Conservation (phyloP, 176 grass and related monocot genomes). For the Oryza coarctata region DNA sequence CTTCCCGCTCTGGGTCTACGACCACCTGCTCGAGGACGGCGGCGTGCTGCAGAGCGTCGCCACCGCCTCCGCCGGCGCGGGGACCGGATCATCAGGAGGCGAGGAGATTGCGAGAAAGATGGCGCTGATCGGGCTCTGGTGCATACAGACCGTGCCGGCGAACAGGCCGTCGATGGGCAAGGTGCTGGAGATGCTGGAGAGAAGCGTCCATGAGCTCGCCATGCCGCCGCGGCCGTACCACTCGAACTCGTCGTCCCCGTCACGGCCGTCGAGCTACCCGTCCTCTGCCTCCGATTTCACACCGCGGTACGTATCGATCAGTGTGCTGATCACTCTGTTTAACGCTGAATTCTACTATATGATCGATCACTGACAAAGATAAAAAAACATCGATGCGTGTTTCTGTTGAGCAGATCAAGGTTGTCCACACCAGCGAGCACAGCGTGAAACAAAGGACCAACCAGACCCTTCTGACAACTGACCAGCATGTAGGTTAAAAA, state of each 20-base stretch:
- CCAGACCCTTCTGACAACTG: background rate
- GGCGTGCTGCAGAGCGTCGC: background rate
- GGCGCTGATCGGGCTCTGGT: slow-evolving; percentile 63
- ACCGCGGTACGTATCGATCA: background rate
- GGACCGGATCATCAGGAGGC: background rate
- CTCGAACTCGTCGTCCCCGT: slow-evolving; percentile 30
- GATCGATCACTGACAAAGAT: background rate
- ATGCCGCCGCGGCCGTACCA: slow-evolving; percentile 60
- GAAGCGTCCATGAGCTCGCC: slow-evolving; percentile 35
- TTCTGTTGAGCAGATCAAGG: slow-evolving; percentile 24
- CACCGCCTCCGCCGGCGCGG: no score
- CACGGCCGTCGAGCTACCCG: slow-evolving; percentile 33
- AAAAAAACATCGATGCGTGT: background rate
- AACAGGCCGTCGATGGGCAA: slow-evolving; percentile 67
- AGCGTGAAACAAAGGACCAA: background rate
- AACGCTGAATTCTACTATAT: background rate
- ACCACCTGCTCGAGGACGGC: slow-evolving; percentile 33
- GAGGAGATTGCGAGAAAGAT: slow-evolving; percentile 58
- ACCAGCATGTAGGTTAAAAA: background rate
- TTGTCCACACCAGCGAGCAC: slow-evolving; percentile 28
- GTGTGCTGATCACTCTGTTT: background rate
- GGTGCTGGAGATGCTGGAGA: slow-evolving; percentile 76
- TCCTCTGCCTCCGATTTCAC: slow-evolving; percentile 37
- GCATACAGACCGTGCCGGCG: slow-evolving; percentile 55
- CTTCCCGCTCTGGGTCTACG: slow-evolving; percentile 76